Percentiles rank a stretch among this genome's conserved stretches.
These are phyloP conservation scores for Leccinum fallax DNA, from an alignment of 1,284 basidiomycete genomes.

Conservation along the genomic window DNA sequence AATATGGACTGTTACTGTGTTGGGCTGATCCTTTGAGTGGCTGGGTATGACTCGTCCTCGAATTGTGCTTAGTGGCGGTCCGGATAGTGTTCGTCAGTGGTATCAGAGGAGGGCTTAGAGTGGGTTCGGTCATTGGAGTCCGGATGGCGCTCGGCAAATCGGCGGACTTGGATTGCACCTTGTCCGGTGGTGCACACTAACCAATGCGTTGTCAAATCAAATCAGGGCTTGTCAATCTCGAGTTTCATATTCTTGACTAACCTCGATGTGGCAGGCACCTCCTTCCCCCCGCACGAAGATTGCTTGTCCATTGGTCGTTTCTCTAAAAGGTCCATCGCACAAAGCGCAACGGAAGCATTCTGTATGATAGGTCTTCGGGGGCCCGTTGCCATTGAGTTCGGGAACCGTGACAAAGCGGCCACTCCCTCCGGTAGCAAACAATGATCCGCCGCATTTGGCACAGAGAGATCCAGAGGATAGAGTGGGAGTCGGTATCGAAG, in stretches of 20 bases:
- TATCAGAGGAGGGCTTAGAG: constrained; percentile 19
- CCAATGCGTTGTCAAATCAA: constrained; percentile 26
- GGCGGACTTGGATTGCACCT: constrained; percentile 40
- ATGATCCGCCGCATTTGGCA: constrained; percentile 55
- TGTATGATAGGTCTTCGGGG: constrained; percentile 64
- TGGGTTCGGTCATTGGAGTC: constrained; percentile 23
- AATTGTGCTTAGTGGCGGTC: constrained; percentile 28
- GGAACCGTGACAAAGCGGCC: constrained; percentile 71
- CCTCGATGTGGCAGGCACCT: constrained; percentile 74
- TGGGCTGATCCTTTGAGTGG: constrained; percentile 15
- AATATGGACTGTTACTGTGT: constrained; percentile 23
- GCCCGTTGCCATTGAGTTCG: constrained; percentile 46
- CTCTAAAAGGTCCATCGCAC: constrained; percentile 65
- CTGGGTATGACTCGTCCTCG: constrained; percentile 12
- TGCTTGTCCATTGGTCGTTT: constrained; percentile 59
- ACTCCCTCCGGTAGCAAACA: constrained; percentile 57
- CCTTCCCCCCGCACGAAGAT: constrained; percentile 64
- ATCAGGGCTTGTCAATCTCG: constrained; percentile 3
- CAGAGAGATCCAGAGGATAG: constrained; percentile 44
- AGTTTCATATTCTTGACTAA: constrained; percentile 37
- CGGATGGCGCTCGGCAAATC: constrained; percentile 26
- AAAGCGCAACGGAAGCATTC: constrained; percentile 73
- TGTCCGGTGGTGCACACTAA: constrained; percentile 66
- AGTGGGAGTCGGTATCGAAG: constrained; percentile 29
- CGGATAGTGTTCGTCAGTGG: constrained; percentile 28